These are phyloP conservation scores for Evernia prunastri DNA, from an alignment of 495 filamentous ascomycete species.

Conservation along the genomic window DNA sequence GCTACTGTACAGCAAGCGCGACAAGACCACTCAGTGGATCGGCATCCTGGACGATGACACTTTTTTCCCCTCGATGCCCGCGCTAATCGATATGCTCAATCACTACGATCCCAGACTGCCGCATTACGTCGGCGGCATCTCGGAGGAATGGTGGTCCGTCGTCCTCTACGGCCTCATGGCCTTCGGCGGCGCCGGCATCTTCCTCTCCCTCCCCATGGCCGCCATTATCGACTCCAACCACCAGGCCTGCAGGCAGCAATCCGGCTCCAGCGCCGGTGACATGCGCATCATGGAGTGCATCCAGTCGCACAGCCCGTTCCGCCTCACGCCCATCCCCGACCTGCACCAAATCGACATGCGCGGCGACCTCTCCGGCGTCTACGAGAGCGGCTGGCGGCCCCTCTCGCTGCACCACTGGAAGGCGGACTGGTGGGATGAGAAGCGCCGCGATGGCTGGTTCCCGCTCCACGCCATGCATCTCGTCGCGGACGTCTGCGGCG, in stretches of 20 bases:
- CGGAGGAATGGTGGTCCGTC: slow-evolving; percentile 48
- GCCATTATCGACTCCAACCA: slow-evolving; percentile 35
- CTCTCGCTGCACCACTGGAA: slow-evolving; percentile 57
- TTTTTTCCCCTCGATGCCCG: slow-evolving; percentile 51
- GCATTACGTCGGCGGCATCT: slow-evolving; percentile 51
- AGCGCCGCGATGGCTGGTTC: neutral
- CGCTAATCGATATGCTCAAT: slow-evolving; percentile 41
- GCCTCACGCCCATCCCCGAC: slow-evolving; percentile 45
- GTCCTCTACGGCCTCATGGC: slow-evolving; percentile 46
- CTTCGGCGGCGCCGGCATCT: slow-evolving; percentile 56
- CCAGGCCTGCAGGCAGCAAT: slow-evolving; percentile 32
- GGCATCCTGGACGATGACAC: slow-evolving; percentile 67
- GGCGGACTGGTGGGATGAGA: slow-evolving; percentile 45
- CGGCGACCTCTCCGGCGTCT: slow-evolving; percentile 48
- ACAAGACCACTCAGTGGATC: slow-evolving; percentile 49
- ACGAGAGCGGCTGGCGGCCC: slow-evolving; percentile 45
- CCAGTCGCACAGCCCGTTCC: slow-evolving; percentile 42
- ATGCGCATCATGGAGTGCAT: slow-evolving; percentile 49
- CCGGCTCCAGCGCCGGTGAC: slow-evolving; percentile 41
- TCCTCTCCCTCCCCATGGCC: slow-evolving; percentile 48
- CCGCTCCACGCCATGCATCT: slow-evolving; percentile 45
- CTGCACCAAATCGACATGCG: slow-evolving; percentile 49
- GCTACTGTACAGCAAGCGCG: slow-evolving; percentile 42
- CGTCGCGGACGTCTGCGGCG: slow-evolving; percentile 49
- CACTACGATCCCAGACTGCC: slow-evolving; percentile 42